These are phyloP conservation scores for Psilocybe mexicana DNA, from an alignment of 1,284 basidiomycete genomes.

Conservation along the genomic window DNA sequence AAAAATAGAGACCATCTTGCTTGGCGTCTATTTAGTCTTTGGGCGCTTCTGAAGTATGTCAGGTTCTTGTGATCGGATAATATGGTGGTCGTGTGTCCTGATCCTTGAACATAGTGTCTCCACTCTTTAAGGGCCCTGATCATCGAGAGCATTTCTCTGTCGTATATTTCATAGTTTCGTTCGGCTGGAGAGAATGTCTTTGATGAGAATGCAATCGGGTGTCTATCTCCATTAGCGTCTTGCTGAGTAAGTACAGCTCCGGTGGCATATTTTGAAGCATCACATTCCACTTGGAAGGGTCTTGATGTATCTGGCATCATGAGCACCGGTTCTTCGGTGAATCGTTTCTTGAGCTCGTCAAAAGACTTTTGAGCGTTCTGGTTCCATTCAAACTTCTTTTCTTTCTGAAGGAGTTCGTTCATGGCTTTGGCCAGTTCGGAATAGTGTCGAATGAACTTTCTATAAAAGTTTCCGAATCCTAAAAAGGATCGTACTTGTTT, in stretches of 20 bases:
- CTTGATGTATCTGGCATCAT: too few relatives aligned
- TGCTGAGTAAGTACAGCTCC: conserved; percentile 30
- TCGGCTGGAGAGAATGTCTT: conserved; percentile 29
- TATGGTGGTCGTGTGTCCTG: conserved; percentile 26
- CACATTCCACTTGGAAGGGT: too few relatives aligned
- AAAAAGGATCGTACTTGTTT: too few relatives aligned
- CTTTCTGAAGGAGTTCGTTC: too few relatives aligned
- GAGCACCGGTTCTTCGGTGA: too few relatives aligned
- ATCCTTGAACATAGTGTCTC: conserved; percentile 38
- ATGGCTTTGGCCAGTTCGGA: too few relatives aligned
- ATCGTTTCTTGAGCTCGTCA: too few relatives aligned
- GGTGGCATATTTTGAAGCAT: conserved; percentile 30
- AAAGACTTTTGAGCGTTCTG: too few relatives aligned
- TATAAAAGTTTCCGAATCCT: too few relatives aligned
- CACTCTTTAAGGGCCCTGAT: conserved; percentile 38
- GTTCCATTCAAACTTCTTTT: too few relatives aligned
- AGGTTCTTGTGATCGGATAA: conserved; percentile 29
- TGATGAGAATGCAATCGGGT: conserved; percentile 31
- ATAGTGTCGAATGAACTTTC: too few relatives aligned
- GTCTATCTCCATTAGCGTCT: conserved; percentile 25
- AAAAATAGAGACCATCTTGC: background rate
- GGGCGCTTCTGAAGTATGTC: background rate
- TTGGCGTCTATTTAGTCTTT: background rate
- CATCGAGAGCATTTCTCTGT: conserved; percentile 48
- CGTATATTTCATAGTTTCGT: conserved; percentile 43